Evolutionary conservation across 2,329 filamentous ascomycete genomes (phyloP).

Genomic region (Xylariomycetidae sp.): DNA sequence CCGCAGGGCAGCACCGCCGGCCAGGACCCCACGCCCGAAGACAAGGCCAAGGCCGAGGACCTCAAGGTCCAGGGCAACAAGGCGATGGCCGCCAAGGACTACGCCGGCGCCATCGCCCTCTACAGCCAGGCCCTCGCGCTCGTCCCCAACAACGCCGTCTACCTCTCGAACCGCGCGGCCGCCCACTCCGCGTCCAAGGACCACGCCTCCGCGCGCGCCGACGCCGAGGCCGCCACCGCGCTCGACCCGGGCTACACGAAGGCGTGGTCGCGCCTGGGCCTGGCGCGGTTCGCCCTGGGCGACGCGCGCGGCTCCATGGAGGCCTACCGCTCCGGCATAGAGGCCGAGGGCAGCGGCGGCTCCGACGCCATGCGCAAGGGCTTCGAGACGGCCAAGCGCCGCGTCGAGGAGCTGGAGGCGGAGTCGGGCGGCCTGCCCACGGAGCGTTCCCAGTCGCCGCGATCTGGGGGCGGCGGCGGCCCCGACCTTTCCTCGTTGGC

Average conservation of each 20-base stretch:
- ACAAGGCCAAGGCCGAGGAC: conserved; percentile 76
- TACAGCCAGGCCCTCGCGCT: conserved; percentile 84
- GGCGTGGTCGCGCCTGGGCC: conserved; percentile 88
- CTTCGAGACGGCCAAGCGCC: conserved; percentile 84
- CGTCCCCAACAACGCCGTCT: conserved; percentile 84
- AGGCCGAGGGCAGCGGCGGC: conserved; percentile 87
- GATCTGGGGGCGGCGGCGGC: conserved; percentile 42
- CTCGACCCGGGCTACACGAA: conserved; percentile 94
- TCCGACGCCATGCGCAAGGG: conserved; percentile 98
- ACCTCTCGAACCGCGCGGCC: conserved; percentile 94
- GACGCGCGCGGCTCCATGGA: conserved; percentile 91
- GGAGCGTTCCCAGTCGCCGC: conserved; percentile 40
- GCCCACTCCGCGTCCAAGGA: conserved; percentile 81
- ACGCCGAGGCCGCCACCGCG: conserved; percentile 84
- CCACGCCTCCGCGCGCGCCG: conserved; percentile 75
- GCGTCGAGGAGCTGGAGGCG: conserved; percentile 71
- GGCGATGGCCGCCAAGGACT: conserved; percentile 93
- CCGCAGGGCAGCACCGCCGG: conserved; percentile 23
- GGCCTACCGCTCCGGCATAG: conserved; percentile 87
- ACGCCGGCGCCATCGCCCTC: conserved; percentile 70
- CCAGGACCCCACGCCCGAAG: conserved; percentile 40
- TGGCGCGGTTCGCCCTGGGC: conserved; percentile 85
- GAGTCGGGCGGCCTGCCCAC: conserved; percentile 43
- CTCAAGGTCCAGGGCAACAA: conserved; percentile 90
- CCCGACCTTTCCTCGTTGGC: conserved; percentile 67